Base-by-base conservation (phyloP, 176 grass and related monocot species). In the Neostapfia colusana region DNA sequence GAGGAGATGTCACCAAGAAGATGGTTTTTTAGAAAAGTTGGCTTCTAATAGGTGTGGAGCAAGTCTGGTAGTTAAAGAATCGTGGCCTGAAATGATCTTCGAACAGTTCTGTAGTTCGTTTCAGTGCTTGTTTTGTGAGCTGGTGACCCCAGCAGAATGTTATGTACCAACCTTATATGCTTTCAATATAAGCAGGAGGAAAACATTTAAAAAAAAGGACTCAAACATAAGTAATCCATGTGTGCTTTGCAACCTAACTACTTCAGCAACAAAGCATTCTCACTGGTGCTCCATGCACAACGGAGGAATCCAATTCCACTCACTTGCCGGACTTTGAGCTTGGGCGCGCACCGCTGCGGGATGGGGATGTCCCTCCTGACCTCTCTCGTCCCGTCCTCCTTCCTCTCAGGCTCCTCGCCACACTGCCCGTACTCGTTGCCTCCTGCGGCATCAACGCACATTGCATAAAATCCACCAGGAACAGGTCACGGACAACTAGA, bases 361-460 rank as follows among this genome's bases (percentile, higher is more conserved):
- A 82, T 87, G 10, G 76, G 64, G 65, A 98, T 98, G 85, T 98
- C 95, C 81, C 95, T 92, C 82, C 91, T 86, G 41, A 94, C 85
- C 35, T 69, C 91, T 81, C 65, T 92, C 2, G 70, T 88, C 24
- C 95, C 95, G 54, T 98, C 95, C 60, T 94, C 91, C 84, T 94
- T 98, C 87, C 87, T 98, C 82, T 98, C 87, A 13, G 95, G 82
- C 62, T 98, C 91, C 91, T 98, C 91, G 7, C 95, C 95, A 10
- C 95, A 95, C 77, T 98, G 95, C 42, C 95, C 95, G 45, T 98
- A 98, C 67, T 98, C 95, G 67, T 98, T 98, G 1, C 95, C 95
- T 46, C 95, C 95, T 98, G 67, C 31, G 71, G 45, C 38, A 76
- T 38, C 46, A 24, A 28, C 38, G 41, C 77, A 37, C 74, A 83